These are phyloP conservation scores for Neotropicomus parvogracilis DNA, from an alignment of 1,284 basidiomycete genomes.

Conservation along the genomic window DNA sequence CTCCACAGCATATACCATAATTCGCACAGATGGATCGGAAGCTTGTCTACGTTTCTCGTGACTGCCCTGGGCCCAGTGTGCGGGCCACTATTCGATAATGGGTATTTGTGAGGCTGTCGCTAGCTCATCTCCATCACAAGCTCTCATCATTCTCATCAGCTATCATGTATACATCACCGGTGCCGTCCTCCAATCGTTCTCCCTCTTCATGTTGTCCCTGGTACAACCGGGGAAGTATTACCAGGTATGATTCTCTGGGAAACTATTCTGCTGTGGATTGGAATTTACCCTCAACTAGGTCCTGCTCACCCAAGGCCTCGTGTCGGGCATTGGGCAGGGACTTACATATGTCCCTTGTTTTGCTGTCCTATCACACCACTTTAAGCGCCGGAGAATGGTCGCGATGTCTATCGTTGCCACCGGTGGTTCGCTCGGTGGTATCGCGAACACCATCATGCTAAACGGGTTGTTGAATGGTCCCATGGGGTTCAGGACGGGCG, in stretches of 20 bases:
- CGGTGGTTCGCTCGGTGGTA: slow-evolving; percentile 33
- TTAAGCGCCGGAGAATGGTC: slow-evolving; percentile 27
- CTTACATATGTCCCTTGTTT: slow-evolving; percentile 33
- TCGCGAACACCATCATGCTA: slow-evolving; percentile 37
- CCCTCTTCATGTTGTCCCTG: slow-evolving; percentile 38
- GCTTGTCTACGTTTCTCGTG: slow-evolving; percentile 19
- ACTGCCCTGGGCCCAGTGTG: slow-evolving; percentile 25
- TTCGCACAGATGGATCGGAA: slow-evolving; percentile 30
- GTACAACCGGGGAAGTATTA: slow-evolving; percentile 34
- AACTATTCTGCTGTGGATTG: background rate
- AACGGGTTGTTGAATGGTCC: slow-evolving; percentile 36
- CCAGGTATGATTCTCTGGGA: slow-evolving; percentile 20
- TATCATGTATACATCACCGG: slow-evolving; percentile 21
- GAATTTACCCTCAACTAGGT: slow-evolving; percentile 17
- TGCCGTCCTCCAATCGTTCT: slow-evolving; percentile 26
- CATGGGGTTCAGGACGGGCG: slow-evolving; percentile 25
- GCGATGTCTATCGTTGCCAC: slow-evolving; percentile 33
- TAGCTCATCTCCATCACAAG: background rate
- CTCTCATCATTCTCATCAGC: slow-evolving; percentile 4
- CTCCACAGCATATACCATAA: background rate
- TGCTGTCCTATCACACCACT: slow-evolving; percentile 37
- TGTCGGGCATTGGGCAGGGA: slow-evolving; percentile 34
- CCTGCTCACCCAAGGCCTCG: slow-evolving; percentile 35
- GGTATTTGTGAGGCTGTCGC: slow-evolving; percentile 30
- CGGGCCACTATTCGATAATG: slow-evolving; percentile 29